phyloP scores from a whole-genome alignment of 495 filamentous ascomycete species.

The Aspergillus heteromorphus region DNA sequence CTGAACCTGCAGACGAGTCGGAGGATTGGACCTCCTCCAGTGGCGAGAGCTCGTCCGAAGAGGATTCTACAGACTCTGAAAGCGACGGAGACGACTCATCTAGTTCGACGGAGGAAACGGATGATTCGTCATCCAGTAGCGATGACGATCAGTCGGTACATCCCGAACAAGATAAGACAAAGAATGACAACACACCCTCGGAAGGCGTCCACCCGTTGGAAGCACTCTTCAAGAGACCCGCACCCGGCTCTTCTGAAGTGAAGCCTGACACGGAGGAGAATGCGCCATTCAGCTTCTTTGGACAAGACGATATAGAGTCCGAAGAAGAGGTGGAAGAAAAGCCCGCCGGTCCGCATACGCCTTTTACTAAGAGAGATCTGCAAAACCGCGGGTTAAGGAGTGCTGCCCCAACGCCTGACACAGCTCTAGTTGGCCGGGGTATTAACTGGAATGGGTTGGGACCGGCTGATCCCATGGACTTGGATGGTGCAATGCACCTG shows the following conservation, averaged over 20 bases:
- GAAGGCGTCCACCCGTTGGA: conserved; percentile 78
- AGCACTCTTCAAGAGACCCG: conserved; percentile 76
- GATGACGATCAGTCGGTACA: conserved; percentile 14
- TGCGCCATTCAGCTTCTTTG: conserved; percentile 60
- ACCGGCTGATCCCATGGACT: conserved; percentile 26
- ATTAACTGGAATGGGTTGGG: conserved; percentile 24
- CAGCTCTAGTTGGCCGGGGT: conserved; percentile 57
- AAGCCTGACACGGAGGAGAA: conserved; percentile 39
- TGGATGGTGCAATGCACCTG: conserved; percentile 24
- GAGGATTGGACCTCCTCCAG: conserved; percentile 46
- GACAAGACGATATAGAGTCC: conserved; percentile 43
- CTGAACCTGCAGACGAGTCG: conserved; percentile 22
- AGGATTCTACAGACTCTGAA: conserved; percentile 23
- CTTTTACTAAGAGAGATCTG: conserved; percentile 72
- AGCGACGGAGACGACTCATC: conserved; percentile 20
- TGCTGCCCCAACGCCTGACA: conserved; percentile 92
- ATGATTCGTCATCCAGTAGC: conserved; percentile 11
- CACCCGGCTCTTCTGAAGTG: conserved; percentile 29
- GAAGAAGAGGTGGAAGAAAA: conserved; percentile 30
- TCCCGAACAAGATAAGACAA: conserved; percentile 5
- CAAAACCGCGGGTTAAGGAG: conserved; percentile 68
- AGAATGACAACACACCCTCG: conserved; percentile 12
- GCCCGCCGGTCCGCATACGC: conserved; percentile 61
- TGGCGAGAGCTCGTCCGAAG: conserved; percentile 31
- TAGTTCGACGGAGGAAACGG: conserved; percentile 22